phyloP scores from a whole-genome alignment of 2,329 filamentous ascomycete species.

The Sclerotinia sclerotiorum region DNA sequence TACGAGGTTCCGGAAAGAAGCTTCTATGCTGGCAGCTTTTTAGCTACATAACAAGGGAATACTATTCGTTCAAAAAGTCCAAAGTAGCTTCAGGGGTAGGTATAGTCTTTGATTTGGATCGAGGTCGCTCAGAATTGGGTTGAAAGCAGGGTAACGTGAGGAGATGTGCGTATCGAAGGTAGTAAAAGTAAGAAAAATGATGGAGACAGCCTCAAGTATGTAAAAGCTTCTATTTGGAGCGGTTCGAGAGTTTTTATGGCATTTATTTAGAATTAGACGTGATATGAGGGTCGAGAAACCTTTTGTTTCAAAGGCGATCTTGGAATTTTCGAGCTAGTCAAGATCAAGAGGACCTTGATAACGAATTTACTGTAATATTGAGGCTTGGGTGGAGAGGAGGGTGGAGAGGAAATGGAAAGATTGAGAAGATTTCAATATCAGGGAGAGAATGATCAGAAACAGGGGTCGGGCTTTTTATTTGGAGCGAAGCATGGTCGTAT shows the following conservation, averaged over 20 bases:
- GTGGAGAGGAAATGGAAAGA: background rate
- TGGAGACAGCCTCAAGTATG: background rate
- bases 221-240: background rate
- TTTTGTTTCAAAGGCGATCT: background rate
- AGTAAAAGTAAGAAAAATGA: background rate
- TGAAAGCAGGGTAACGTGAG: background rate
- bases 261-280: background rate
- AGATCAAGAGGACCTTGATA: background rate
- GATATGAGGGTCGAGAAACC: background rate
- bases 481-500: background rate
- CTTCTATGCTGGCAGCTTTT: background rate
- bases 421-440: background rate
- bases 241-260: background rate
- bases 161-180: fast-evolving
- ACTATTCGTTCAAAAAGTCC: too few relatives aligned
- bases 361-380: background rate
- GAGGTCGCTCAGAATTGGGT: background rate
- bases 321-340: background rate
- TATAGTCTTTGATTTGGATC: background rate
- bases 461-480: too few relatives aligned
- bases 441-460: background rate
- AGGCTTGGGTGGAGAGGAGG: background rate
- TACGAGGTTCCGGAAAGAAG: background rate
- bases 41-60: background rate
- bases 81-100: too few relatives aligned